Percentiles rank a stretch among this genome's conserved stretches.
Conservation (phyloP, 2,329 filamentous ascomycete genomes). For the Fusarium protoensiforme region DNA sequence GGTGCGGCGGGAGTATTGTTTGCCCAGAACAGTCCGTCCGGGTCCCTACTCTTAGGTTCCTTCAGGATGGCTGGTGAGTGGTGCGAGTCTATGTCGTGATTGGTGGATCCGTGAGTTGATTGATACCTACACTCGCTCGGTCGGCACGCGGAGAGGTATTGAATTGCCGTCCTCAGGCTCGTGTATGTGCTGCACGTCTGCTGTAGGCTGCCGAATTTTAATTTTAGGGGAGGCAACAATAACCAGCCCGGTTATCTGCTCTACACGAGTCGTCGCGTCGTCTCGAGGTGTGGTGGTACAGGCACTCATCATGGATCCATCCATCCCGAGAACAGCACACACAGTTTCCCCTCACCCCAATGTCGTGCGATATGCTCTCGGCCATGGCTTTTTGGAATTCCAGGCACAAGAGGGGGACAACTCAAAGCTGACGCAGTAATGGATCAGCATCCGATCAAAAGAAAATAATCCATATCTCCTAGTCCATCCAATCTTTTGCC, state of each 20-base stretch:
- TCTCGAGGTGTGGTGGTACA: conserved; percentile 5
- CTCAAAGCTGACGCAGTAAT: conserved; percentile 3
- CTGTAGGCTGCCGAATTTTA: conserved; percentile 6
- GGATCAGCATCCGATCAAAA: conserved; percentile 13
- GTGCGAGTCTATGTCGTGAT: conserved; percentile 3
- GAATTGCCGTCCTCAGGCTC: not conserved
- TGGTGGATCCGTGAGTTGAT: not conserved
- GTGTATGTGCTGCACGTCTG: not conserved
- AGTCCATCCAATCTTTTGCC: conserved; percentile 12
- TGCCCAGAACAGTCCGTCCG: conserved; percentile 4
- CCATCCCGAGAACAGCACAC: not conserved
- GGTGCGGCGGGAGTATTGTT: conserved; percentile 9
- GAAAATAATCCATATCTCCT: not conserved
- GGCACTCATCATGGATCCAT: not conserved
- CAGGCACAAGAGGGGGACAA: not conserved
- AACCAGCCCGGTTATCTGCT: not conserved
- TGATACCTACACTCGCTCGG: not conserved
- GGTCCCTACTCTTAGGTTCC: not conserved
- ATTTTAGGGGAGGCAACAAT: conserved; percentile 12
- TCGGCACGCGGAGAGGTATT: not conserved
- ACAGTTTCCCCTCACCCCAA: not conserved
- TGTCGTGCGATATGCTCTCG: conserved; percentile 3
- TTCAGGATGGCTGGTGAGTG: not conserved
- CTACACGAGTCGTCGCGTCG: not conserved
- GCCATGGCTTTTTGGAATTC: not conserved